phyloP scores from a whole-genome alignment of 2,329 filamentous ascomycete genomes.

The Colletotrichum liriopes region DNA sequence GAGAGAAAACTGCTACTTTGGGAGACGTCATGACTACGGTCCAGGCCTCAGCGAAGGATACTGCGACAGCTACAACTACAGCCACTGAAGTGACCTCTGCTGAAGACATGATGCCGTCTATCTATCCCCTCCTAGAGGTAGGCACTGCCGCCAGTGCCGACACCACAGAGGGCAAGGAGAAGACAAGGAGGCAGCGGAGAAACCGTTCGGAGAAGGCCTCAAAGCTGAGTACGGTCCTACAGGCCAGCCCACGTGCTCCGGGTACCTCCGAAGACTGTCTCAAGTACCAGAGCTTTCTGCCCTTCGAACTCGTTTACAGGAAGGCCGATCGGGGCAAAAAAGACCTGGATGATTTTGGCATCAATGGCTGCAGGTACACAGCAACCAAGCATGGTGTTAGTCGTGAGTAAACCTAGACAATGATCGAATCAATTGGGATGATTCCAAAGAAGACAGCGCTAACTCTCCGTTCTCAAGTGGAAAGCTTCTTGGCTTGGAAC shows the following conservation, averaged over 20 bases:
- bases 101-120: neutral
- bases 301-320: neutral
- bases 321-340: neutral
- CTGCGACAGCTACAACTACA: neutral
- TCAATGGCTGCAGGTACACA: conserved; percentile 1
- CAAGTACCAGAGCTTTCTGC: neutral
- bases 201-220: neutral
- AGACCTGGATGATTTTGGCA: neutral
- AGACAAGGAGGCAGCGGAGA: neutral
- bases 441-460: neutral
- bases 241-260: neutral
- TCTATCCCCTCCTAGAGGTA: neutral
- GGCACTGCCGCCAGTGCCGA: neutral
- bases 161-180: neutral
- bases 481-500: neutral
- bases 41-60: neutral
- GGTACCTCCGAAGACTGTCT: neutral
- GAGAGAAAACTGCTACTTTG: neutral
- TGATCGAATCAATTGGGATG: neutral
- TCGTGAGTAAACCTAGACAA: conserved; percentile 2
- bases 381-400: conserved; percentile 4
- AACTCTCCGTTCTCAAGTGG: neutral
- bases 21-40: neutral
- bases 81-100: neutral
- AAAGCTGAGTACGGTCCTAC: neutral